Evolutionary conservation across 1,284 basidiomycete species (phyloP).

Genomic region (Apiotrichum brassicae): DNA sequence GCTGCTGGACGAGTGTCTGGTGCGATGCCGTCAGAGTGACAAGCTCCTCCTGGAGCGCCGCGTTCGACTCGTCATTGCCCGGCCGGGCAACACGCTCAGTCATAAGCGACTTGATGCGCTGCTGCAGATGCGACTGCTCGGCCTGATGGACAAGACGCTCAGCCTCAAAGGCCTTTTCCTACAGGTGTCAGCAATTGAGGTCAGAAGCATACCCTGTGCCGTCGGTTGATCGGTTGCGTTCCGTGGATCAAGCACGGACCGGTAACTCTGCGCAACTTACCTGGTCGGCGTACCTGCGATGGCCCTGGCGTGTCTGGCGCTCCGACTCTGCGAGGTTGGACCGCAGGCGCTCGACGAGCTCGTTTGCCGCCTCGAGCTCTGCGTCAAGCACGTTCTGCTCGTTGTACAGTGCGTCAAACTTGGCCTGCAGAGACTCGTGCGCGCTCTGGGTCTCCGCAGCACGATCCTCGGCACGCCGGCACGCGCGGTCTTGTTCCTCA

Average conservation of each 20-base stretch:
- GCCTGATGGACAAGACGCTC: slow-evolving; percentile 38
- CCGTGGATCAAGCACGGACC: not conserved
- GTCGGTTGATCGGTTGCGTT: not conserved
- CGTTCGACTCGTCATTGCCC: slow-evolving; percentile 13
- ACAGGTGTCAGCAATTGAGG: slow-evolving; percentile 4
- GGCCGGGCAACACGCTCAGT: slow-evolving; percentile 7
- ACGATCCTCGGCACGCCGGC: not conserved
- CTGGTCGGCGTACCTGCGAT: slow-evolving; percentile 38
- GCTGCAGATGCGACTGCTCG: slow-evolving; percentile 33
- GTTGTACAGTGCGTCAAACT: slow-evolving; percentile 29
- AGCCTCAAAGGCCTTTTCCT: slow-evolving; percentile 43
- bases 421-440: slow-evolving; percentile 17
- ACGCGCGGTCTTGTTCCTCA: slow-evolving; percentile 10
- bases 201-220: not conserved
- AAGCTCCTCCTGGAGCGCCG: slow-evolving; percentile 35
- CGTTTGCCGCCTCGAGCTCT: slow-evolving; percentile 37
- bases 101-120: slow-evolving; percentile 26
- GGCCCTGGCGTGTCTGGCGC: slow-evolving; percentile 25
- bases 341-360: slow-evolving; percentile 31
- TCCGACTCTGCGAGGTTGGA: slow-evolving; percentile 30
- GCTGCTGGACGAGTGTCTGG: slow-evolving; percentile 32
- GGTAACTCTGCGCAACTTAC: slow-evolving; percentile 13
- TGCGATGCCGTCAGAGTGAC: slow-evolving; percentile 31
- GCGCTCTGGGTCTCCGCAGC: not conserved
- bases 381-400: slow-evolving; percentile 38